phyloP scores from a whole-genome alignment of 1,284 basidiomycete genomes.

The Marasmius fiardii region DNA sequence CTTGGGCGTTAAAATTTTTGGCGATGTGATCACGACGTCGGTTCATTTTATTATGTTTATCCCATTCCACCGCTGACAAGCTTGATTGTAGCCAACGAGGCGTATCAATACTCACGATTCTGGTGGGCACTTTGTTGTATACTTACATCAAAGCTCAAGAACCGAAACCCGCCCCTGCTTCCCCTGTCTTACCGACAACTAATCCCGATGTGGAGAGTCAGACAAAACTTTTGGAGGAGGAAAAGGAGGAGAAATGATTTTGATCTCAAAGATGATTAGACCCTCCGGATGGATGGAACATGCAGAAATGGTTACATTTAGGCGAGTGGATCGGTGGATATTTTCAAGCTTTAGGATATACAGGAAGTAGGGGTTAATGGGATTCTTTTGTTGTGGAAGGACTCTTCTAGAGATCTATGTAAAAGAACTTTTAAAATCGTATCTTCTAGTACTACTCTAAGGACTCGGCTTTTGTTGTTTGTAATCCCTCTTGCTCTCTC shows the following conservation, averaged over 20 bases:
- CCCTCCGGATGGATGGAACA: too few relatives aligned
- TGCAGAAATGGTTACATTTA: too few relatives aligned
- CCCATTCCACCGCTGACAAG: not conserved
- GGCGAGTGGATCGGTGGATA: too few relatives aligned
- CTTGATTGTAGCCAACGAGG: slow-evolving; percentile 38
- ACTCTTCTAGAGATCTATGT: too few relatives aligned
- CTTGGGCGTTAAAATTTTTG: slow-evolving; percentile 51
- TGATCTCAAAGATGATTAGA: too few relatives aligned
- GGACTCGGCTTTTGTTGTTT: too few relatives aligned
- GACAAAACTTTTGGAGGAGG: not conserved
- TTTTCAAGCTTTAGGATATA: too few relatives aligned
- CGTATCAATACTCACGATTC: slow-evolving; percentile 44
- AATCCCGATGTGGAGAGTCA: not conserved
- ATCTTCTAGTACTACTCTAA: too few relatives aligned
- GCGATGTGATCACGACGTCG: slow-evolving; percentile 48
- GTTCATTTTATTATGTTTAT: slow-evolving; percentile 15
- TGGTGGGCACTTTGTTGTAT: slow-evolving; percentile 39
- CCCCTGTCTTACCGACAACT: not conserved
- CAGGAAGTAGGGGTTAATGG: too few relatives aligned
- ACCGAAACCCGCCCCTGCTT: not conserved
- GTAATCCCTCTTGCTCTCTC: too few relatives aligned
- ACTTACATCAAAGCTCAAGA: slow-evolving; percentile 17
- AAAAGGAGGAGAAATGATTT: not conserved
- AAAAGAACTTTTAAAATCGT: too few relatives aligned
- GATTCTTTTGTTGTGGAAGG: too few relatives aligned